Evolutionary conservation across 1,139 yeast genomes (phyloP).

Genomic region (Yamadazyma triangularis): DNA sequence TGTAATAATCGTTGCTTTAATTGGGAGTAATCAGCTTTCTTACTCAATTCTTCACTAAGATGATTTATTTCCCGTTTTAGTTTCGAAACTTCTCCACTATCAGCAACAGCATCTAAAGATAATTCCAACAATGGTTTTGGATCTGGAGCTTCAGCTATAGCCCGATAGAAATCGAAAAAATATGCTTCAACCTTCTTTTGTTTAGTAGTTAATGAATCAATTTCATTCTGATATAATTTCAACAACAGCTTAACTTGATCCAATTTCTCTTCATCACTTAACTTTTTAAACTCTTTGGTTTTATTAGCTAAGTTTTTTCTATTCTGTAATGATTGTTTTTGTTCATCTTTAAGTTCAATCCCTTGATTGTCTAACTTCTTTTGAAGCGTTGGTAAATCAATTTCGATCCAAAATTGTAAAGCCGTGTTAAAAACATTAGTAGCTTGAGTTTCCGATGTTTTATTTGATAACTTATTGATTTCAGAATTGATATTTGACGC

Average conservation of each 20-base stretch:
- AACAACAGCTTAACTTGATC: constrained; percentile 61
- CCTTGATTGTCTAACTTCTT: constrained; percentile 72
- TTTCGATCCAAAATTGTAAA: constrained; percentile 70
- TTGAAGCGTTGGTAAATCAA: constrained; percentile 67
- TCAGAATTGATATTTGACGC: constrained; percentile 1
- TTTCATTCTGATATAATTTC: constrained; percentile 82
- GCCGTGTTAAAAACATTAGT: constrained; percentile 42
- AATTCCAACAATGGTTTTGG: constrained; percentile 78
- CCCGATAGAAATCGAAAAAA: constrained; percentile 70
- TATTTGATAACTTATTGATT: background rate
- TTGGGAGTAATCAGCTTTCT: constrained; percentile 74
- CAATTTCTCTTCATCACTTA: constrained; percentile 62
- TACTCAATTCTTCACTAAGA: constrained; percentile 58
- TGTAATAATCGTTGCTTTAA: constrained; percentile 58
- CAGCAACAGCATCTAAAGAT: constrained; percentile 63
- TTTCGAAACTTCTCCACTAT: constrained; percentile 49
- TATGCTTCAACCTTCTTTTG: constrained; percentile 70
- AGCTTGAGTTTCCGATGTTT: background rate
- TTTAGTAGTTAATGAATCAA: constrained; percentile 75
- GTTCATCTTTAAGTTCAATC: constrained; percentile 64
- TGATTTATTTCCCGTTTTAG: constrained; percentile 50
- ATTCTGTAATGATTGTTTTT: constrained; percentile 58
- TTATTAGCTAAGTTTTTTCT: constrained; percentile 74
- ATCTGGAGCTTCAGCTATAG: constrained; percentile 87
- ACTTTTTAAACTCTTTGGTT: constrained; percentile 78